phyloP scores from a whole-genome alignment of 305 asterid genomes.

The Fraxinus greggii region DNA sequence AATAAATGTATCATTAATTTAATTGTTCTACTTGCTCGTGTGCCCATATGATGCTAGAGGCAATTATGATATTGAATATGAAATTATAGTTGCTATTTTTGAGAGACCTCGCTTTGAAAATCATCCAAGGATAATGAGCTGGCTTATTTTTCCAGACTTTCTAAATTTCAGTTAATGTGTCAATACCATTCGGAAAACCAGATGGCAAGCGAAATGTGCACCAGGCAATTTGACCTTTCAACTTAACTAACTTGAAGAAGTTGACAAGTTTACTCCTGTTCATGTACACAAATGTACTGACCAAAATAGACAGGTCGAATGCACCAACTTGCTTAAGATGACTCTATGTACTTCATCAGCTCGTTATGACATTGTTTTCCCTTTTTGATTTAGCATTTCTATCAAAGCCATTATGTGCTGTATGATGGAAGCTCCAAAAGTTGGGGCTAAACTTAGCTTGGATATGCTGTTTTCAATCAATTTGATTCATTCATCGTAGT shows the following conservation, averaged over 20 bases:
- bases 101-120: background rate
- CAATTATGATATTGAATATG: background rate
- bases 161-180: background rate
- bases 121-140: background rate
- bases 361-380: background rate
- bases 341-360: background rate
- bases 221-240: background rate
- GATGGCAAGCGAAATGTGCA: background rate
- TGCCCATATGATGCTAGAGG: background rate
- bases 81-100: background rate
- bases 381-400: background rate
- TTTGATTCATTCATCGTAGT: background rate
- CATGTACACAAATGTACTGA: background rate
- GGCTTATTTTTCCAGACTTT: background rate
- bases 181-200: background rate
- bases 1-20: background rate
- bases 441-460: background rate
- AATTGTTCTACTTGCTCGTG: background rate
- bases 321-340: background rate
- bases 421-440: background rate
- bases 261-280: background rate
- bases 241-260: background rate
- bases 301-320: constrained; percentile 2
- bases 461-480: background rate
- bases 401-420: background rate